Evolutionary conservation across 495 filamentous ascomycete genomes (phyloP), one percentile per base, ranked within the genome.

Genomic region (Pseudoneurospora amorphoporcata): DNA sequence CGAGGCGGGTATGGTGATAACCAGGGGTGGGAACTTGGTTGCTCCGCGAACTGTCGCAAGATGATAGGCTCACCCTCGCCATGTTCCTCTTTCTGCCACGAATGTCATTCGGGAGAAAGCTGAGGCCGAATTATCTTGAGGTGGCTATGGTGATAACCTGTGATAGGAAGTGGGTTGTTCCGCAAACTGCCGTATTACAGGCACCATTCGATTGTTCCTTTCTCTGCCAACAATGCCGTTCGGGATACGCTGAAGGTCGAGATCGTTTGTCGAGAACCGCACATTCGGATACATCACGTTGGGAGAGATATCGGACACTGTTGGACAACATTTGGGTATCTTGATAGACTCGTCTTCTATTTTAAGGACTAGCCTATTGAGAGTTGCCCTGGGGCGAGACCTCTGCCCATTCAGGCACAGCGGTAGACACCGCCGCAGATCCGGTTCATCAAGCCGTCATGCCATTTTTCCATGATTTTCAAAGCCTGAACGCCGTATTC

Each of bases 401-500:
- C 69, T 71, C 58, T 70, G 72, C 70, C 71, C 42, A 72, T 65
- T 65, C 53, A 65, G 29, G 29, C 53, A 37, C 53, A 65, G 53
- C 53, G 53, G 53, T 65, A 17, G 14, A 35, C 14, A 65, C 53
- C 53, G 53, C 53, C 53, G 53, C 53, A 65, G 53, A 65, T 35
- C 32, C 53, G 53, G 53, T 65, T 78, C 76, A 69, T 73, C 68
- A 79, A 70, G 71, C 69, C 73, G 68, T 74, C 58, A 74, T 76
- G 71, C 68, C 71, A 69, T 71, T 76, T 77, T 73, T 65, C 65
- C 72, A 74, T 53, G 42, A 43, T 58, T 68, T 70, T 43, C 39
- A 77, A 75, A 77, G 72, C 84, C 81, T 75, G 77, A 85, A 86
- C 83, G 81, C 83, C 82, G 78, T 79, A 65, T 35, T 68, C 72